Evolutionary conservation across 202 grass and related monocot genomes (phyloP).

Genomic region (Sporobolus alterniflorus): DNA sequence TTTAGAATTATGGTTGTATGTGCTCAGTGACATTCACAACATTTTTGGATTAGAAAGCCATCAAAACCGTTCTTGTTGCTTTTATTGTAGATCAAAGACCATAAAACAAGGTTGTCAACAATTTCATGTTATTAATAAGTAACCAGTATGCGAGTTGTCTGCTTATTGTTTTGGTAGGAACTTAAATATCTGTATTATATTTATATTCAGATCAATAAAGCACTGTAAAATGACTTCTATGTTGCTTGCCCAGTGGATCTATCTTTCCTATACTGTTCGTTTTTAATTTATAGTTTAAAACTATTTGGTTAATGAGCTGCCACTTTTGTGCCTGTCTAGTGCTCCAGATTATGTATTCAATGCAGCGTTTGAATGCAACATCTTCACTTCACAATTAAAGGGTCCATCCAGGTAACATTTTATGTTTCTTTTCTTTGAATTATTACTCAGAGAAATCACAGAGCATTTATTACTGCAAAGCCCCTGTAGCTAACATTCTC

Average conservation of each 20-base stretch:
- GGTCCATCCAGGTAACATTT: slow-evolving; percentile 60
- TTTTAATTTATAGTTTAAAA: not conserved
- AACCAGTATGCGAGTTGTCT: not conserved
- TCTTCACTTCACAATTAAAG: slow-evolving; percentile 68
- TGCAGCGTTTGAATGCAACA: slow-evolving; percentile 54
- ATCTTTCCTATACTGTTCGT: not conserved
- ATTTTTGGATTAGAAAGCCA: not conserved
- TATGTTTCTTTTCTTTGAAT: not conserved
- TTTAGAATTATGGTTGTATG: not conserved
- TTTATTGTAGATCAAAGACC: not conserved
- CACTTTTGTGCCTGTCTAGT: slow-evolving; percentile 46
- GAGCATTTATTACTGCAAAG: not conserved
- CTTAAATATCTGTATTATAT: not conserved
- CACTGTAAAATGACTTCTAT: not conserved
- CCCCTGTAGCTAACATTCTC: not conserved
- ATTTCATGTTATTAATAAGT: not conserved
- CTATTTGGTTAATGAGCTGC: slow-evolving; percentile 26
- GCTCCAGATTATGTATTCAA: slow-evolving; percentile 77
- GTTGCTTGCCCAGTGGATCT: too few relatives aligned
- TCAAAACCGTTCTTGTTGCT: not conserved
- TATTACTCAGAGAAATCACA: not conserved
- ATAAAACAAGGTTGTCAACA: not conserved
- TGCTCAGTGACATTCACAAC: not conserved
- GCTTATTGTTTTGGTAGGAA: slow-evolving; percentile 4
- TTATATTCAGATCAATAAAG: not conserved